These are phyloP conservation scores for Phylloporus sp. DNA, from an alignment of 768 basidiomycete genomes.

Conservation along the genomic window DNA sequence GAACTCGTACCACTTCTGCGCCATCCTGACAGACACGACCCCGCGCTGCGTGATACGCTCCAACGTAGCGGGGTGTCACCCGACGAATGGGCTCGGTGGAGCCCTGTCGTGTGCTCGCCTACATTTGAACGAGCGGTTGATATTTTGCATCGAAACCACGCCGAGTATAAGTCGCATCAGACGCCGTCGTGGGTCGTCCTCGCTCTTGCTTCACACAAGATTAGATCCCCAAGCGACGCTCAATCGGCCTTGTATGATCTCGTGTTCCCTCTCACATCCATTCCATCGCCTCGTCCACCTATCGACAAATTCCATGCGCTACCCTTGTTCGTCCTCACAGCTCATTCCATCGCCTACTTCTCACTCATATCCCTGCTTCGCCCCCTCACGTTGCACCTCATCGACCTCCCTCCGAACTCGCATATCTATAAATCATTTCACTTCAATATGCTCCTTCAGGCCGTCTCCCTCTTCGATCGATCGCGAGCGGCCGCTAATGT, in stretches of 20 bases:
- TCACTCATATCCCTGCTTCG: slow-evolving; percentile 46
- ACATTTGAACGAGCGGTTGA: slow-evolving; percentile 33
- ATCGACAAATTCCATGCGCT: slow-evolving; percentile 4
- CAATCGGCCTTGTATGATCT: slow-evolving; percentile 41
- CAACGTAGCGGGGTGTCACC: slow-evolving; percentile 27
- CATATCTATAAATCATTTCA: slow-evolving; percentile 25
- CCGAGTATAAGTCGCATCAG: not conserved
- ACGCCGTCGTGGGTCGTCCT: slow-evolving; percentile 56
- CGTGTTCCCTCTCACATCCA: slow-evolving; percentile 37
- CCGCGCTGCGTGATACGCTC: slow-evolving; percentile 22
- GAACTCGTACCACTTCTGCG: slow-evolving; percentile 35
- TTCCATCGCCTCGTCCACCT: slow-evolving; percentile 22
- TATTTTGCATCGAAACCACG: slow-evolving; percentile 11
- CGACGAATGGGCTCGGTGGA: slow-evolving; percentile 41
- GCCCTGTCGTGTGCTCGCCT: slow-evolving; percentile 31
- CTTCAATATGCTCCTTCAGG: slow-evolving; percentile 54
- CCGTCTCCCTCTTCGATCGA: slow-evolving; percentile 42
- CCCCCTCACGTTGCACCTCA: slow-evolving; percentile 41
- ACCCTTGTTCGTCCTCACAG: slow-evolving; percentile 22
- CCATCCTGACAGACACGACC: slow-evolving; percentile 1
- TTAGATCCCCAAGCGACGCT: slow-evolving; percentile 45
- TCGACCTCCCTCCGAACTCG: slow-evolving; percentile 25
- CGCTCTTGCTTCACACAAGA: slow-evolving; percentile 44
- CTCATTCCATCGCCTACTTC: slow-evolving; percentile 48
- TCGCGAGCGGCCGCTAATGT: slow-evolving; percentile 39